Conservation (phyloP, 148 eudicot genomes). For the Rhododendron ovatum region DNA sequence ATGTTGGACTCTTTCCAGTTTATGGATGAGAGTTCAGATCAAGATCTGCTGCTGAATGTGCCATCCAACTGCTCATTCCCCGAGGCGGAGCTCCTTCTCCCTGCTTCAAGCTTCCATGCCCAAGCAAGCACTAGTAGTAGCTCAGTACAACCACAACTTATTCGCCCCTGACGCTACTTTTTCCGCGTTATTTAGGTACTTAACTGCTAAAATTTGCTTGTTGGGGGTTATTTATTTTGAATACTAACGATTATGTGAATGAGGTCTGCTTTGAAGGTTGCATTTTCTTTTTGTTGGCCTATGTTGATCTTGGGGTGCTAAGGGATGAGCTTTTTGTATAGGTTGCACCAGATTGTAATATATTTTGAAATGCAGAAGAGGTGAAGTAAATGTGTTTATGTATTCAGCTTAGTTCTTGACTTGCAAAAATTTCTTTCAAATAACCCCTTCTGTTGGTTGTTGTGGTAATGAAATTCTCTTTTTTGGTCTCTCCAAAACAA, state of each 20-base stretch:
- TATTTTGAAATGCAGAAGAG: constrained; percentile 22
- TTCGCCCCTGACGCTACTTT: constrained; percentile 30
- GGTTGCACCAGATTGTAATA: constrained; percentile 37
- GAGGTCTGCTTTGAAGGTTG: constrained; percentile 23
- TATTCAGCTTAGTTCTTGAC: constrained; percentile 6
- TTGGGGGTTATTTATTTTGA: constrained; percentile 16
- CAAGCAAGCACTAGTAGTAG: constrained; percentile 68
- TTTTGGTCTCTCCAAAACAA: background rate
- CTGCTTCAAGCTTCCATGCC: constrained; percentile 43
- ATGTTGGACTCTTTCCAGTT: constrained; percentile 48
- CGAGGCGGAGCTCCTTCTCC: constrained; percentile 79
- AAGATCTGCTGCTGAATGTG: constrained; percentile 78
- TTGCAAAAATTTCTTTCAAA: constrained; percentile 7
- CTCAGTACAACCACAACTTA: constrained; percentile 41
- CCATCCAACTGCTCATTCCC: constrained; percentile 83
- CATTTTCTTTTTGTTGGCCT: constrained; percentile 22
- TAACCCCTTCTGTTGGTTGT: constrained; percentile 4
- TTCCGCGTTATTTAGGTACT: background rate
- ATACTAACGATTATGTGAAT: constrained; percentile 7
- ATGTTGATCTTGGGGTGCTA: constrained; percentile 27
- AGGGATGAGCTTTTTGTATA: constrained; percentile 45
- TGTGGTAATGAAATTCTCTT: background rate
- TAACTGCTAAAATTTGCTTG: constrained; percentile 11
- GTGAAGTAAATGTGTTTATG: constrained; percentile 1
- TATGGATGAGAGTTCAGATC: constrained; percentile 59